Conservation (phyloP, 1,139 yeast species). For the Hyphopichia burtonii region DNA sequence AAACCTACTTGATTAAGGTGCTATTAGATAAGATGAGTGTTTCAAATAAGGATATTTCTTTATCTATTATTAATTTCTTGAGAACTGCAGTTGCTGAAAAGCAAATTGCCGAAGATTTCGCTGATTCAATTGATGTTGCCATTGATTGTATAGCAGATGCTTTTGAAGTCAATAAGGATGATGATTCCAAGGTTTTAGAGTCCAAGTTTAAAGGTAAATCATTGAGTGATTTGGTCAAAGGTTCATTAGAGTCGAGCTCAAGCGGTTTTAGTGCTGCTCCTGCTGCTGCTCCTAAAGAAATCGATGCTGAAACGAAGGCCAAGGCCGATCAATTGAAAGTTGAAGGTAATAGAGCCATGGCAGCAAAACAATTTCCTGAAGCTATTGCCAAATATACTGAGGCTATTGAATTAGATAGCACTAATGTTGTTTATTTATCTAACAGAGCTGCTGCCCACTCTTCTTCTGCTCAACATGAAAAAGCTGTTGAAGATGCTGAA, state of each 20-base stretch:
- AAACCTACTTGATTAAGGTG: not conserved
- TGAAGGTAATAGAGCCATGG: conserved; percentile 91
- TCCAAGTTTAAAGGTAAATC: conserved; percentile 48
- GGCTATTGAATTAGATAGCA: conserved; percentile 72
- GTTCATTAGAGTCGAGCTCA: too few relatives aligned
- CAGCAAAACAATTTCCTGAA: conserved; percentile 62
- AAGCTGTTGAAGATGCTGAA: conserved; percentile 83
- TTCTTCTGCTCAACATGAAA: conserved; percentile 67
- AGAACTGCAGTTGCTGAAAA: conserved; percentile 60
- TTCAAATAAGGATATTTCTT: conserved; percentile 66
- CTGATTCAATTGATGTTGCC: conserved; percentile 94
- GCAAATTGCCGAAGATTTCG: conserved; percentile 71
- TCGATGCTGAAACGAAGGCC: conserved; percentile 56
- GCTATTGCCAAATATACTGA: conserved; percentile 79
- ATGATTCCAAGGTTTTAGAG: conserved; percentile 31
- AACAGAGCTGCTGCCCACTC: conserved; percentile 98
- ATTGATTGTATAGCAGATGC: conserved; percentile 90
- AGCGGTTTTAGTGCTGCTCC: too few relatives aligned
- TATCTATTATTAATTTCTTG: conserved; percentile 73
- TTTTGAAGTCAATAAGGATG: conserved; percentile 62
- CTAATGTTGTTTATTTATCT: conserved; percentile 81
- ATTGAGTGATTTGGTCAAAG: conserved; percentile 46
- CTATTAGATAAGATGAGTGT: conserved; percentile 16
- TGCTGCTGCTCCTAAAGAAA: conserved; percentile 43
- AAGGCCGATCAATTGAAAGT: conserved; percentile 82